Percentiles rank a stretch among this genome's conserved stretches.
Conservation (phyloP, 179 eudicot species). For the Beta lomatogona region DNA sequence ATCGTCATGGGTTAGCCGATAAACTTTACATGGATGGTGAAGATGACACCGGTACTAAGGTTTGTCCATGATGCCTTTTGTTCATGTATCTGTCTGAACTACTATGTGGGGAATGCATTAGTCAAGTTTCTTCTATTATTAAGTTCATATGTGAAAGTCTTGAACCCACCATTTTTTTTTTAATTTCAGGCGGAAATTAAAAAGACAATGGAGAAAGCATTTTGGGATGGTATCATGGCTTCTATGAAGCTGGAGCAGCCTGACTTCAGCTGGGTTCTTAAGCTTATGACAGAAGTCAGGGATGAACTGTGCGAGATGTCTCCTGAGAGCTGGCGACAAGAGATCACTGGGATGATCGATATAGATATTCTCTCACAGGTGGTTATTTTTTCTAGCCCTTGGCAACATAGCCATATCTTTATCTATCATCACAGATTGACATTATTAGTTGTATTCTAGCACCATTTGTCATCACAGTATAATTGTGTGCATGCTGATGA, state of each 20-base stretch:
- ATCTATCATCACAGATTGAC: background rate
- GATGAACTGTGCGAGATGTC: conserved; percentile 86
- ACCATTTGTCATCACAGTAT: background rate
- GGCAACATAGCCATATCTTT: background rate
- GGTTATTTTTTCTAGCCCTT: conserved; percentile 3
- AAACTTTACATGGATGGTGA: conserved; percentile 42
- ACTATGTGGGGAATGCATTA: conserved; percentile 7
- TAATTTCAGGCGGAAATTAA: conserved; percentile 52
- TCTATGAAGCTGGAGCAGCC: conserved; percentile 73
- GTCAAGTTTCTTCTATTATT: conserved; percentile 5
- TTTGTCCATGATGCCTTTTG: conserved; percentile 27
- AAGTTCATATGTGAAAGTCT: conserved; percentile 8
- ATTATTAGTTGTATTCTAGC: background rate
- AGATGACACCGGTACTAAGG: conserved; percentile 53
- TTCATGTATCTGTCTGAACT: background rate
- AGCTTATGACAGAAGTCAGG: conserved; percentile 84
- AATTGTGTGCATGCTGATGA: background rate
- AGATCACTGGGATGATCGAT: conserved; percentile 68
- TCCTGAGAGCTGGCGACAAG: conserved; percentile 78
- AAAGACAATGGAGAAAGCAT: conserved; percentile 87
- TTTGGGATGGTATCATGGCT: conserved; percentile 82
- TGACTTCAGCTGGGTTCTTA: conserved; percentile 67
- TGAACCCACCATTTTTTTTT: conserved; percentile 14
- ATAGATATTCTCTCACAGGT: conserved; percentile 80
- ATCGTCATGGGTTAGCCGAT: conserved; percentile 51